Percentiles rank a stretch among this genome's conserved stretches.
Conservation (phyloP, 495 filamentous ascomycete genomes). For the Hyaloscypha hepaticicola region DNA sequence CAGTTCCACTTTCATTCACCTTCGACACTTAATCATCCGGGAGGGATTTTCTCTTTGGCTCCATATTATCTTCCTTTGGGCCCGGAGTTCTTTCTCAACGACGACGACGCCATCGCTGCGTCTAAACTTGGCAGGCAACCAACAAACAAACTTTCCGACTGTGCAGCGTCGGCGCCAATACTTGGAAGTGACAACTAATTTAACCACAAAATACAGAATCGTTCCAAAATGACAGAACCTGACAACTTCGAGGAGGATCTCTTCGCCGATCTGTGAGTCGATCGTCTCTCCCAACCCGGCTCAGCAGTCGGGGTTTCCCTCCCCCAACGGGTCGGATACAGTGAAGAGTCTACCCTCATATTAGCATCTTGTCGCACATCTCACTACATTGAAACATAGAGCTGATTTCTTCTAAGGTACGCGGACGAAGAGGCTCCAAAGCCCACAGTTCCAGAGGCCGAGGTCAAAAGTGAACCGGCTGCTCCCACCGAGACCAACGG, state of each 20-base stretch:
- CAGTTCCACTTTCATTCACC: not conserved
- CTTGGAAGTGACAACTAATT: not conserved
- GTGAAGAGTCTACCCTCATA: too few species aligned
- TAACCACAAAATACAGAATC: not conserved
- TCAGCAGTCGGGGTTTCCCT: not conserved
- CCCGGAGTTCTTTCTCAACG: not conserved
- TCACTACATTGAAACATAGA: not conserved
- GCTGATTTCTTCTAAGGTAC: conserved; percentile 57
- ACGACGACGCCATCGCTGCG: not conserved
- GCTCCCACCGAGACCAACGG: conserved; percentile 24
- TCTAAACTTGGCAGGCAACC: not conserved
- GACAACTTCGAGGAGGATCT: conserved; percentile 96
- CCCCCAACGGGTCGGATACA: not conserved
- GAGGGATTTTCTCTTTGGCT: not conserved
- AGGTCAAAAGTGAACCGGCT: conserved; percentile 30
- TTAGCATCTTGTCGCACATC: not conserved
- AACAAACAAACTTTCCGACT: not conserved
- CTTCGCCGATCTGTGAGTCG: conserved; percentile 91
- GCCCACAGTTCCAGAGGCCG: conserved; percentile 38
- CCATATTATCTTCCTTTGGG: too few species aligned
- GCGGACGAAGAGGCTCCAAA: conserved; percentile 66
- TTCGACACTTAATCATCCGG: not conserved
- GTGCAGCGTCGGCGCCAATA: not conserved
- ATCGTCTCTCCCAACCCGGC: not conserved
- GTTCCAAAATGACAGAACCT: conserved; percentile 68